These are phyloP conservation scores for Wickerhamomyces sydowiorum DNA, from an alignment of 805 yeast genomes.

Conservation along the genomic window DNA sequence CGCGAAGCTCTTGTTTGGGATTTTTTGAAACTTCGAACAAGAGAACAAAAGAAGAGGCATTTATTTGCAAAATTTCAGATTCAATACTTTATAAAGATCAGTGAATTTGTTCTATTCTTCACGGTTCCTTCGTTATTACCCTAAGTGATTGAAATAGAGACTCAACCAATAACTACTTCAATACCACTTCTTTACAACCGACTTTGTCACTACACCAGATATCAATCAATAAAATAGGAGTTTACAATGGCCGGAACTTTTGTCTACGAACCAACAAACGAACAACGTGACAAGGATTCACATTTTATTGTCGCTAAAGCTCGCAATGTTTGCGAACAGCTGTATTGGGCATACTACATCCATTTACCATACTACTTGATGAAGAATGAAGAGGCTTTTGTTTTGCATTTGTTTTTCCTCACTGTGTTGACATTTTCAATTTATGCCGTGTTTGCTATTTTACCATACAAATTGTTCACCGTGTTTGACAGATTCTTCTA, in stretches of 20 bases:
- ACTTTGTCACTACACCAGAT: not conserved
- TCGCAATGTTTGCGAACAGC: constrained; percentile 23
- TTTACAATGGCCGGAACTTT: constrained; percentile 19
- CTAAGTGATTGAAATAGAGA: too few species aligned
- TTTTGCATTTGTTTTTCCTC: constrained; percentile 32
- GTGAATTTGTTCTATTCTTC: too few species aligned
- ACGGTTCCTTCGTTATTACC: too few species aligned
- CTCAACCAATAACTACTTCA: too few species aligned
- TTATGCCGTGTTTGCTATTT: constrained; percentile 30
- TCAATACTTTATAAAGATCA: too few species aligned
- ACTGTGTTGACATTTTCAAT: constrained; percentile 30
- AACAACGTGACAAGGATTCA: constrained; percentile 20
- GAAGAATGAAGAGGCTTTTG: constrained; percentile 36
- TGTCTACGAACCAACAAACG: constrained; percentile 23
- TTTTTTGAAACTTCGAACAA: too few species aligned
- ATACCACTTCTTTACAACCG: too few species aligned
- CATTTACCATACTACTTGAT: constrained; percentile 39
- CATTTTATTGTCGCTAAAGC: constrained; percentile 20
- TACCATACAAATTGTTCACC: constrained; percentile 21
- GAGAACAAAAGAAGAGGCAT: too few species aligned
- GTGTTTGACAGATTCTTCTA: constrained; percentile 23
- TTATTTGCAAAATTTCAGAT: too few species aligned
- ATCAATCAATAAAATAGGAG: constrained; percentile 2
- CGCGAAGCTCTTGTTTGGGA: too few species aligned
- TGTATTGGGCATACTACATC: constrained; percentile 39